Conservation (phyloP, 495 filamentous ascomycete genomes). For the Chaetomium fimeti region DNA sequence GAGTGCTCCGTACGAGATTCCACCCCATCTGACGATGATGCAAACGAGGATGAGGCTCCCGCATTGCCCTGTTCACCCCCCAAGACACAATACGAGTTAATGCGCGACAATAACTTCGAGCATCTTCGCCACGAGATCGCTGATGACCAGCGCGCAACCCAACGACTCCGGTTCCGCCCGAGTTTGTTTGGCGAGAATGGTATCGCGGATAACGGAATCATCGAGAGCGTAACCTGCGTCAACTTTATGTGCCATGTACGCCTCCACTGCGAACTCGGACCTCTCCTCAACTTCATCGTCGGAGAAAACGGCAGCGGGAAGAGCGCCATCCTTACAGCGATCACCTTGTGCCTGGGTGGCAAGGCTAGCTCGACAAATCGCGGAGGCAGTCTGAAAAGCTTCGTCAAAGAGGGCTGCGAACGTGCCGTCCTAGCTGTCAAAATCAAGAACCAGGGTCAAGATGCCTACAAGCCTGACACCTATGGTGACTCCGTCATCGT, state of each 20-base stretch:
- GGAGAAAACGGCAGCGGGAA: conserved; percentile 99
- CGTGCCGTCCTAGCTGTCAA: conserved; percentile 58
- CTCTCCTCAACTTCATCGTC: conserved; percentile 95
- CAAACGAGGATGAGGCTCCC: conserved; percentile 20
- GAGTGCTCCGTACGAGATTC: conserved; percentile 28
- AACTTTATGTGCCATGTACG: conserved; percentile 95
- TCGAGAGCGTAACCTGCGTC: conserved; percentile 76
- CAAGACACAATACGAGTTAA: conserved; percentile 51
- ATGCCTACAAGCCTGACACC: conserved; percentile 76
- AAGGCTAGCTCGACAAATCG: conserved; percentile 95
- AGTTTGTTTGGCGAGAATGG: conserved; percentile 60
- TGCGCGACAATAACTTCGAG: conserved; percentile 52
- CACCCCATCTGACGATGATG: conserved; percentile 39
- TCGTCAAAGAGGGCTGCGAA: conserved; percentile 89
- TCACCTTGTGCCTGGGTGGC: conserved; percentile 90
- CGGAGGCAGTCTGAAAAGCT: conserved; percentile 83
- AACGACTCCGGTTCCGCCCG: conserved; percentile 60
- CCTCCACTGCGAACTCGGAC: conserved; percentile 77
- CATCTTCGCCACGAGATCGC: conserved; percentile 56
- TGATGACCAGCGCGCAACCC: conserved; percentile 68
- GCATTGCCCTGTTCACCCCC: conserved; percentile 33
- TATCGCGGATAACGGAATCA: conserved; percentile 77
- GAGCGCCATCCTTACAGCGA: conserved; percentile 90
- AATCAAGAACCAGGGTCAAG: conserved; percentile 84
- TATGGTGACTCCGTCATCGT: conserved; percentile 86